Percentiles rank a stretch among this genome's conserved stretches.
phyloP scores from a whole-genome alignment of 208 protist genomes.

The Acanthamoeba castellanii region DNA sequence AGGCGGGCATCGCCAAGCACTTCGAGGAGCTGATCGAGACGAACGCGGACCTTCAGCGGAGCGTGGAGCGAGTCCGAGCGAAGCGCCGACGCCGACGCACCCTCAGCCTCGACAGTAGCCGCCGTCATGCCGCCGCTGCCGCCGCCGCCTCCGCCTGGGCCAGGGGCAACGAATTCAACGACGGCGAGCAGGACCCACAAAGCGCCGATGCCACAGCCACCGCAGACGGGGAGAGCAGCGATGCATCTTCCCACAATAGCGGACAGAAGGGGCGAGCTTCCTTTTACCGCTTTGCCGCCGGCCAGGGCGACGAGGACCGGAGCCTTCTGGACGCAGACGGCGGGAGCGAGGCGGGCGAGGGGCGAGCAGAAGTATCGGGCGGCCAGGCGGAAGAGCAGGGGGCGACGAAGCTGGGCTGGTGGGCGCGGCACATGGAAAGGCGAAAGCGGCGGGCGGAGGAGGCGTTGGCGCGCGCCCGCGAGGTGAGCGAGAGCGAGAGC shows the following conservation, averaged over 20 bases:
- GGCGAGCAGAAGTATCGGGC: background rate
- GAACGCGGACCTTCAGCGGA: background rate
- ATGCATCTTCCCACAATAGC: background rate
- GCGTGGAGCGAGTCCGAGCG: background rate
- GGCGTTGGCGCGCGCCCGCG: background rate
- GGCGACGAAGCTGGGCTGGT: background rate
- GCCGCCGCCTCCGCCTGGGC: background rate
- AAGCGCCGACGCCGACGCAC: slow-evolving; percentile 24
- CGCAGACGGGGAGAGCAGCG: no score
- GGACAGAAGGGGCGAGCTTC: background rate
- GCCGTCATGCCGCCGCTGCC: background rate
- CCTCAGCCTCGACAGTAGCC: slow-evolving; percentile 11
- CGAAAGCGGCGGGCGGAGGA: background rate
- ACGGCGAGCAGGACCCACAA: background rate
- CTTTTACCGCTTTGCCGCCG: background rate
- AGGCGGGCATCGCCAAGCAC: slow-evolving; percentile 18
- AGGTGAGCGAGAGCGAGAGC: slow-evolving; percentile 24
- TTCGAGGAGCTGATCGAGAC: slow-evolving; percentile 62
- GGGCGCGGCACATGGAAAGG: slow-evolving; percentile 2
- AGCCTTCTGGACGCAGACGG: background rate
- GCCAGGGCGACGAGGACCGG: background rate
- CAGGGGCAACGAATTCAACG: background rate
- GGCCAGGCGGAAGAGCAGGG: background rate
- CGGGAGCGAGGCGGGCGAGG: background rate
- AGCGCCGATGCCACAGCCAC: no score